Percentiles rank a stretch among this genome's conserved stretches.
phyloP scores from a whole-genome alignment of 805 yeast species.

The Kuraishia borneana region DNA sequence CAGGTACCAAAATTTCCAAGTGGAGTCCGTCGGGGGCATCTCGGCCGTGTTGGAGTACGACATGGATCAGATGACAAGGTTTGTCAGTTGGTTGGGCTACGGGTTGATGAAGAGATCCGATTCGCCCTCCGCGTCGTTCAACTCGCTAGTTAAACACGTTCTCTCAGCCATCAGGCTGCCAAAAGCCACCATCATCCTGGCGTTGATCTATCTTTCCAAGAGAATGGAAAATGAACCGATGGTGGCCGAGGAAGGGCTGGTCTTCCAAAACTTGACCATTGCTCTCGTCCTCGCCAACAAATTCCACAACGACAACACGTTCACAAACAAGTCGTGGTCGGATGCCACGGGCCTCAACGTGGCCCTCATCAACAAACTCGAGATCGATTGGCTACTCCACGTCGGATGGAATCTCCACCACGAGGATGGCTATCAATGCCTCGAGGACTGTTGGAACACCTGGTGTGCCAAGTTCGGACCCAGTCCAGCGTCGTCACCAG shows the following conservation, averaged over 20 bases:
- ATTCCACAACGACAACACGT: conserved; percentile 93
- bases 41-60: conserved; percentile 72
- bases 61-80: conserved; percentile 66
- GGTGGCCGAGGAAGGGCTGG: conserved; percentile 20
- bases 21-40: conserved; percentile 73
- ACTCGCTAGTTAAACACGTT: conserved; percentile 51
- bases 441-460: conserved; percentile 24
- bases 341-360: conserved; percentile 83
- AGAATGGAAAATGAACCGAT: conserved; percentile 21
- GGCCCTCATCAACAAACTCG: conserved; percentile 48
- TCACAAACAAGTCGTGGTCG: conserved; percentile 90
- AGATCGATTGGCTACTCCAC: conserved; percentile 36
- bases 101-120: conserved; percentile 50
- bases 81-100: conserved; percentile 62
- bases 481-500: background rate
- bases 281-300: conserved; percentile 82
- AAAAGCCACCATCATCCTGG: conserved; percentile 64
- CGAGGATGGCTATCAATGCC: conserved; percentile 17
- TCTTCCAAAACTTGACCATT: conserved; percentile 49
- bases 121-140: conserved; percentile 38
- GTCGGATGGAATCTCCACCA: conserved; percentile 20
- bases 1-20: too few relatives aligned
- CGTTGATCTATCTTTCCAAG: conserved; percentile 70
- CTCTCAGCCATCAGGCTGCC: conserved; percentile 84
- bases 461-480: conserved; percentile 20